Conservation (phyloP, 108 stramenopile species). For the Cyclotella atomus region DNA sequence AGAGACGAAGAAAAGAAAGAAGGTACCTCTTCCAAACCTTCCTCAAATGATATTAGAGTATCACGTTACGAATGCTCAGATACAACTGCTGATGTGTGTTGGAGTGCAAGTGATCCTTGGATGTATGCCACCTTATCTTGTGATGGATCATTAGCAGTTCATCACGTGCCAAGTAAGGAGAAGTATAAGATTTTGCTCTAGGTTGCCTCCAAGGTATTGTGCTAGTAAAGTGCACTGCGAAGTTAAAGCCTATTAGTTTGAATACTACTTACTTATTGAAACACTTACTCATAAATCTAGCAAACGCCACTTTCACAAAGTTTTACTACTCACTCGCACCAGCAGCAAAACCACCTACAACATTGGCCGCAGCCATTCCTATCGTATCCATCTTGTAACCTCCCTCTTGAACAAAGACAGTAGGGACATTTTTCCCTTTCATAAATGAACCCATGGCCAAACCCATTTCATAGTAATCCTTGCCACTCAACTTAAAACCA, state of each 20-base stretch:
- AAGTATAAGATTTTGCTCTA: constrained; percentile 99
- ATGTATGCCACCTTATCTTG: constrained; percentile 87
- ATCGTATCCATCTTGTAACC: constrained; percentile 82
- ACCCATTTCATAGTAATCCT: constrained; percentile 72
- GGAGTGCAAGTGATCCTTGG: constrained; percentile 97
- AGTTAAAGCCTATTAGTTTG: too few relatives aligned
- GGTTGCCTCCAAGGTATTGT: too few relatives aligned
- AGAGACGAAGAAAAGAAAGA: constrained; percentile 18
- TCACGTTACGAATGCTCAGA: constrained; percentile 87
- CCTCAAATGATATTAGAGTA: constrained; percentile 76
- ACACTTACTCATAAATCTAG: too few relatives aligned
- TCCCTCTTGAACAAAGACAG: constrained; percentile 78
- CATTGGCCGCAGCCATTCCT: constrained; percentile 72
- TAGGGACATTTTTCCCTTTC: constrained; percentile 39
- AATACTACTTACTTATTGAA: too few relatives aligned
- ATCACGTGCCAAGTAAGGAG: constrained; percentile 97
- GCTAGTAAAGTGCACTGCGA: too few relatives aligned
- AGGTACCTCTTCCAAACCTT: constrained; percentile 1
- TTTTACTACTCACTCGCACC: too few relatives aligned
- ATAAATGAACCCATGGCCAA: constrained; percentile 48
- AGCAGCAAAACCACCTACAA: constrained; percentile 52
- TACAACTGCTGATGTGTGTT: constrained; percentile 83
- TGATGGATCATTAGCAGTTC: constrained; percentile 91
- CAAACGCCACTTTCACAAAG: too few relatives aligned
- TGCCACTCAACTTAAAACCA: constrained; percentile 62